Evolutionary conservation across 2,329 filamentous ascomycete genomes (phyloP), one percentile per base, ranked within the genome.

Genomic region (Curvularia sp.): DNA sequence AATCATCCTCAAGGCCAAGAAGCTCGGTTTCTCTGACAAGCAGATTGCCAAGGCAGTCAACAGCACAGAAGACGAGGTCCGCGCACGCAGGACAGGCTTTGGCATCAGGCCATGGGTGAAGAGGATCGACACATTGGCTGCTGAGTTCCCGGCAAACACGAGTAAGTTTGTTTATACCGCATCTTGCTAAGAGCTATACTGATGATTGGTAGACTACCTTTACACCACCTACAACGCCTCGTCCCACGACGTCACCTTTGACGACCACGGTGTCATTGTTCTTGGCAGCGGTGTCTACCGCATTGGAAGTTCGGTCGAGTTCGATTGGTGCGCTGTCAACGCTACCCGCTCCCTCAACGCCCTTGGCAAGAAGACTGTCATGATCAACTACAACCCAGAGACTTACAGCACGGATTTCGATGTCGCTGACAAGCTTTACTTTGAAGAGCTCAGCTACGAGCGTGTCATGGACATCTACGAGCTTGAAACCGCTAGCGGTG

Each of bases 381-480:
- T 98, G 92, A 95, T 99, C 73, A 98, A 98, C 73, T 61, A 61
- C 44, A 61, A 61, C 33, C 58, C 58, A 4, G 58, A 61, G 52
- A 61, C 58, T 20, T 61, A 61, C 52, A 49, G 41, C 30, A 97
- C 94, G 0, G 95, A 98, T 78, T 94, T 89, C 75, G 95, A 99
- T 69, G 87, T 86, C 9, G 92, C 93, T 8, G 94, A 98, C 71
- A 92, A 88, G 71, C 86, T 99, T 5, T 99, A 98, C 81, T 99
- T 99, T 65, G 95, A 98, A 70, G 95, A 99, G 79, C 81, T 98
- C 54, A 95, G 90, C 78, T 98, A 97, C 76, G 95, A 98, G 82
- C 89, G 94, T 75, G 94, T 98, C 9, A 96, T 98, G 92, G 95
- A 99, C 78, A 98, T 98, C 66, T 97, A 97, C 77, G 95, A 98